phyloP scores from a whole-genome alignment of 495 filamentous ascomycete genomes.

The Parathielavia hyrcaniae region DNA sequence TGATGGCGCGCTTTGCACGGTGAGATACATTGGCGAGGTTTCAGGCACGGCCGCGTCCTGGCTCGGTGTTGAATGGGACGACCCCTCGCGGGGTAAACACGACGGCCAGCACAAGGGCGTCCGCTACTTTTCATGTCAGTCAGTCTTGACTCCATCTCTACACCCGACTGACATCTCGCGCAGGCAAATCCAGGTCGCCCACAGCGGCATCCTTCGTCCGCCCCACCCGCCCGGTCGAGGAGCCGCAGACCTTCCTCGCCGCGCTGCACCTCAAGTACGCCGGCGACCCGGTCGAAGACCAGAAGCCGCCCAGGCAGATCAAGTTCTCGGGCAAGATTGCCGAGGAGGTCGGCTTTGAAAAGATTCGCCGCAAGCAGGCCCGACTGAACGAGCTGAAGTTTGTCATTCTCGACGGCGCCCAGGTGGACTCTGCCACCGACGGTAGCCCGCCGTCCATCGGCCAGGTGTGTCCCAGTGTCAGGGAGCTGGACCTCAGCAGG shows the following conservation, averaged over 20 bases:
- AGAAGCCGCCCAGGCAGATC: constrained; percentile 44
- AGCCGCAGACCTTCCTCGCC: constrained; percentile 63
- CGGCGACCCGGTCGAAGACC: constrained; percentile 41
- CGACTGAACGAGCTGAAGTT: constrained; percentile 69
- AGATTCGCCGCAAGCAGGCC: constrained; percentile 73
- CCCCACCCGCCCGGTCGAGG: constrained; percentile 62
- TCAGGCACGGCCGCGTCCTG: constrained; percentile 71
- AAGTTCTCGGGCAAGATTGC: constrained; percentile 76
- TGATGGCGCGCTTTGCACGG: constrained; percentile 65
- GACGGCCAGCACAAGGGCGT: constrained; percentile 71
- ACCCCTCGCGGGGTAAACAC: constrained; percentile 78
- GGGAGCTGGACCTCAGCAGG: constrained; percentile 78
- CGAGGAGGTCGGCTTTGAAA: constrained; percentile 94
- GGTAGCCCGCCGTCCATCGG: constrained; percentile 34
- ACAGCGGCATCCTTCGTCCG: constrained; percentile 82
- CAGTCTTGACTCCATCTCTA: too few relatives aligned
- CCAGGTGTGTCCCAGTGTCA: constrained; percentile 56
- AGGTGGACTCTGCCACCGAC: constrained; percentile 45
- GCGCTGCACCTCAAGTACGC: constrained; percentile 81
- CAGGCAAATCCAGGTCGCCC: constrained; percentile 58
- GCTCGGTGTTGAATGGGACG: constrained; percentile 98
- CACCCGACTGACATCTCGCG: background rate
- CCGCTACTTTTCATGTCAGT: constrained; percentile 74
- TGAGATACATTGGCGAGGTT: constrained; percentile 75
- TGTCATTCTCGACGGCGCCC: constrained; percentile 72